phyloP scores from a whole-genome alignment of 1,139 yeast species.

The Pneumocystis canis region DNA sequence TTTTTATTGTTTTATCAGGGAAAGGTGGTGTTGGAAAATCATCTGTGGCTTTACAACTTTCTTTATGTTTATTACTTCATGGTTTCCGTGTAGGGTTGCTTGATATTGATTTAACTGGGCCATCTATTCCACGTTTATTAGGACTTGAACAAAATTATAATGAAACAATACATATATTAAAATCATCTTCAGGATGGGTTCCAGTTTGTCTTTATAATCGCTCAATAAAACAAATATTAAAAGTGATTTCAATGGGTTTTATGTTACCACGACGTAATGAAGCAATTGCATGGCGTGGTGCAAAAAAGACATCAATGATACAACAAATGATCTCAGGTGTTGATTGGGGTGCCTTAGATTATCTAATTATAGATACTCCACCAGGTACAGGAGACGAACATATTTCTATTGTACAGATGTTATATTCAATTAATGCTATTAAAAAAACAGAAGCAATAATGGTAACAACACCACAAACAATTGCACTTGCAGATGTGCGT shows the following conservation, averaged over 20 bases:
- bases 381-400: slow-evolving; percentile 94
- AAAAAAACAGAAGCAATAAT: slow-evolving; percentile 53
- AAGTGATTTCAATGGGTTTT: slow-evolving; percentile 85
- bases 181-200: slow-evolving; percentile 76
- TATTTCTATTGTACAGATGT: slow-evolving; percentile 86
- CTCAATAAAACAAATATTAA: slow-evolving; percentile 18
- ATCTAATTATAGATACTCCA: slow-evolving; percentile 85
- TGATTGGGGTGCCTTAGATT: slow-evolving; percentile 73
- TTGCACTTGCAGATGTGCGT: slow-evolving; percentile 82
- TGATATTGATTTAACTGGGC: slow-evolving; percentile 93
- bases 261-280: slow-evolving; percentile 68
- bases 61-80: slow-evolving; percentile 52
- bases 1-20: slow-evolving; percentile 70
- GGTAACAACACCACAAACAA: slow-evolving; percentile 93
- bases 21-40: slow-evolving; percentile 98
- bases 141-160: no score
- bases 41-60: slow-evolving; percentile 86
- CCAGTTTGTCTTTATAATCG: slow-evolving; percentile 46
- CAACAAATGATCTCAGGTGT: slow-evolving; percentile 84
- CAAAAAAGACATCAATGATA: slow-evolving; percentile 95
- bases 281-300: slow-evolving; percentile 96
- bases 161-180: slow-evolving; percentile 65
- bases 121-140: slow-evolving; percentile 91
- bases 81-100: slow-evolving; percentile 80
- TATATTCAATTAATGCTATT: slow-evolving; percentile 38